These are phyloP conservation scores for Xylaria sp. DNA, from an alignment of 2,329 filamentous ascomycete species.

Conservation along the genomic window DNA sequence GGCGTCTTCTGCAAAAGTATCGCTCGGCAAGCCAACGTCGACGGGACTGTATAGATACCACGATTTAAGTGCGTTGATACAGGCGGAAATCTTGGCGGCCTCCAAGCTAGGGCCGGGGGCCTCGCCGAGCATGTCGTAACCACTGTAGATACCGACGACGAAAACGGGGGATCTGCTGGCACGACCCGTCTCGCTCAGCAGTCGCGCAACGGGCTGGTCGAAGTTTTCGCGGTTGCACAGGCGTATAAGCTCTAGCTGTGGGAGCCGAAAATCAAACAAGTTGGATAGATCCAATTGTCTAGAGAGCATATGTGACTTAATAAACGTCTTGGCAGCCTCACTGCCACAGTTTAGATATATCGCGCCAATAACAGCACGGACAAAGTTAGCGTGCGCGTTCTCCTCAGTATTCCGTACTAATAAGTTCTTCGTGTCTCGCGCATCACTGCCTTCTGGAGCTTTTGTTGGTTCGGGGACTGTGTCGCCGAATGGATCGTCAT, in stretches of 20 bases:
- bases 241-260: conserved; percentile 83
- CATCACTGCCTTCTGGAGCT: conserved; percentile 40
- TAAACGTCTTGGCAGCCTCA: conserved; percentile 82
- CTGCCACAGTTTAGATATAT: conserved; percentile 87
- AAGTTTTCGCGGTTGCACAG: conserved; percentile 92
- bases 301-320: conserved; percentile 84
- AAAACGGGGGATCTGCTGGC: conserved; percentile 87
- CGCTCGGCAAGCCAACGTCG: conserved; percentile 74
- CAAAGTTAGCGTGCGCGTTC: conserved; percentile 77
- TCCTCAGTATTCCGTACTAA: conserved; percentile 39
- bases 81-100: conserved; percentile 80
- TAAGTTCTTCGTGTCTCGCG: conserved; percentile 42
- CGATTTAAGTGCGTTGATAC: conserved; percentile 85
- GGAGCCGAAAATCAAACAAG: conserved; percentile 86
- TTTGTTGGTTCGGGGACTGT: conserved; percentile 47
- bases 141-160: conserved; percentile 93
- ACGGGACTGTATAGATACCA: conserved; percentile 97
- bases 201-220: conserved; percentile 83
- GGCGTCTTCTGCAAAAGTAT: conserved; percentile 71
- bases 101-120: conserved; percentile 82
- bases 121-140: conserved; percentile 90
- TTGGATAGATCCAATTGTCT: conserved; percentile 79
- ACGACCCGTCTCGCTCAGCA: conserved; percentile 92
- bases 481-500: conserved; percentile 88
- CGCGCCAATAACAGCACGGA: conserved; percentile 84